Conservation (phyloP, 257 asterid species). For the Solanum etuberosum region DNA sequence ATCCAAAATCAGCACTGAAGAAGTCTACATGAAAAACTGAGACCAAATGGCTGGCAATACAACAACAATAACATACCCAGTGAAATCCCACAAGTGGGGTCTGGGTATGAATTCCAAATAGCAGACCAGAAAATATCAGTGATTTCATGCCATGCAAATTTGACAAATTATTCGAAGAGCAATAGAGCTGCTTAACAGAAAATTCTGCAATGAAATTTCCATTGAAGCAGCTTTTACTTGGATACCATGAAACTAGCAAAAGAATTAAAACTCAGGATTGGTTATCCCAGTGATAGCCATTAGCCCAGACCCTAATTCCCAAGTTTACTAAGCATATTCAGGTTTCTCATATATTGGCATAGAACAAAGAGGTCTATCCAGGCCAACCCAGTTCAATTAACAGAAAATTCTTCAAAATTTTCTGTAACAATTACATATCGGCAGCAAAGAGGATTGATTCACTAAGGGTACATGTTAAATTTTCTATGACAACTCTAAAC, state of each 20-base stretch:
- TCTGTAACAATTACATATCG: neutral
- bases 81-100: neutral
- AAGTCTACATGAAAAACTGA: neutral
- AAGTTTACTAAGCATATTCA: neutral
- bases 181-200: neutral
- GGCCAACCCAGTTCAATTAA: neutral
- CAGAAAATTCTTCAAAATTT: neutral
- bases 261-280: neutral
- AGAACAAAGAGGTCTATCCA: neutral
- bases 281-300: neutral
- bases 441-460: neutral
- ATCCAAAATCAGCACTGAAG: neutral
- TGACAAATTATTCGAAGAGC: neutral
- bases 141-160: neutral
- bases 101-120: neutral
- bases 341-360: neutral
- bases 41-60: neutral
- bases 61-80: neutral
- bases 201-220: neutral
- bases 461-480: neutral
- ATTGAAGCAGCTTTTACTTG: neutral
- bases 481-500: neutral
- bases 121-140: neutral
- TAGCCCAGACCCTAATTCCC: neutral
- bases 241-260: neutral